Base-by-base conservation (phyloP, 306 rosid genomes). In the Pterocarpus macrocarpus region DNA sequence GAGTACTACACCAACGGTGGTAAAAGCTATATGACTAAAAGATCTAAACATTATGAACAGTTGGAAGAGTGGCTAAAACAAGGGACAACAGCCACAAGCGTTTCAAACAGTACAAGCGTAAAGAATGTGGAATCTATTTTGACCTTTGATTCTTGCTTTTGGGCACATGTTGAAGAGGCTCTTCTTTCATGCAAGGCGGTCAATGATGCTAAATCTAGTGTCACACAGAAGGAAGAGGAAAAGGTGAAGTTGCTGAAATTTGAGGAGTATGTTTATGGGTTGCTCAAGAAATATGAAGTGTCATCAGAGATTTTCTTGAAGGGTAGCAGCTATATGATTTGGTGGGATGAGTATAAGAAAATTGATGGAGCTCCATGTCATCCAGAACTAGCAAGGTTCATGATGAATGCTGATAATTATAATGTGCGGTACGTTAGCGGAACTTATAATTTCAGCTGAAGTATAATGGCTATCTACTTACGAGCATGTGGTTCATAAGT, bases 91-190 rank as follows among this genome's bases (percentile, higher is more conserved):
- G 15, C 52, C 12, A 12, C 43, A 57, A 49, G 0, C 5, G 9
- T 0, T 17, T 14, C 74, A 17, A 75, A 49, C 15, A 64, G 15
- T 1, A 3, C 6, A 16, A 82, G 64, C 8, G 82, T 7, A 34
- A 57, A 70, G 45, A 69, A 58, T 5, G 89, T 90, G 65, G 67
- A 71, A 10, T 39, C 73, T 17, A 76, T 71, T 77, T 83, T 90
- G 47, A 94, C 90, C 2, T 39, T 85, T 35, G 97, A 90, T 85
- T 90, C 97, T n/a, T 90, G 94, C 82, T 94, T 94, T 65, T 90
- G 96, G 96, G 92, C 88, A 35, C 65, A 63, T 8, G 96, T 92
- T 38, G 98, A 94, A 82, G 93, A 92, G 67, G 93, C 96, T 58
- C 73, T 52, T 5, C 64, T 87, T 30, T 80, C 38, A 3, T 86